Evolutionary conservation across 2,329 filamentous ascomycete species (phyloP), one percentile per base, ranked within the genome.

Genomic region (Colletotrichum echinochloae): DNA sequence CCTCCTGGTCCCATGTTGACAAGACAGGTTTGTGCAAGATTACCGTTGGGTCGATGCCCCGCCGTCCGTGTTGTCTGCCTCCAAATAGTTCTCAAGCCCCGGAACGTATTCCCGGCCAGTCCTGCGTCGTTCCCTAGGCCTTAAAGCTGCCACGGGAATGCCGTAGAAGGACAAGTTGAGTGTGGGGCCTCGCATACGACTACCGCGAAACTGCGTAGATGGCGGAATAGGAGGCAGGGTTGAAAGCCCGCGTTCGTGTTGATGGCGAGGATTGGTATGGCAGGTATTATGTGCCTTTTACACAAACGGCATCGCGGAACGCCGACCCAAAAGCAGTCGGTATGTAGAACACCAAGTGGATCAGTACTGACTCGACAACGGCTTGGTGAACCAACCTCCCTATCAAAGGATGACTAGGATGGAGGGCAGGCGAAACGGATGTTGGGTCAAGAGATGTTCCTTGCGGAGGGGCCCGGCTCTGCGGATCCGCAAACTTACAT

Each of bases 351-450:
- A 48, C 48, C 2, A 37, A 33, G 41, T 23, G 60, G 62, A 60
- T 51, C 20, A 30, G 26, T 16, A n/a, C 48, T 9, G 9, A 16
- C 14, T 23, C 6, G 18, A 16, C 23, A 16, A 12, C 2, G 12
- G 20, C 37, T 39, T 30, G 41, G 20, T 2, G 30, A 56, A n/a
- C 16, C 52, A 56, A 61, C 35, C 20, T n/a, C 23, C 12, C 30
- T n/a, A 44, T 52, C 23, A 41, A 41, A 44, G 33, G 48, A 62
- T 28, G 20, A 5, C 7, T 3, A 9, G 18, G 28, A 6, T 18
- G 39, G 11, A 37, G 8, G n/a, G 37, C 46, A 49, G 55, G 55
- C 39, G 62, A 66, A 61, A 55, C 66, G 46, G 48, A 55, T 41
- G 41, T 41, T 33, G 48, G 23, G 55, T 59, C 39, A 44, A 44